These are phyloP conservation scores for Ganoderma leucocontextum DNA, from an alignment of 1,284 basidiomycete genomes.

Conservation along the genomic window DNA sequence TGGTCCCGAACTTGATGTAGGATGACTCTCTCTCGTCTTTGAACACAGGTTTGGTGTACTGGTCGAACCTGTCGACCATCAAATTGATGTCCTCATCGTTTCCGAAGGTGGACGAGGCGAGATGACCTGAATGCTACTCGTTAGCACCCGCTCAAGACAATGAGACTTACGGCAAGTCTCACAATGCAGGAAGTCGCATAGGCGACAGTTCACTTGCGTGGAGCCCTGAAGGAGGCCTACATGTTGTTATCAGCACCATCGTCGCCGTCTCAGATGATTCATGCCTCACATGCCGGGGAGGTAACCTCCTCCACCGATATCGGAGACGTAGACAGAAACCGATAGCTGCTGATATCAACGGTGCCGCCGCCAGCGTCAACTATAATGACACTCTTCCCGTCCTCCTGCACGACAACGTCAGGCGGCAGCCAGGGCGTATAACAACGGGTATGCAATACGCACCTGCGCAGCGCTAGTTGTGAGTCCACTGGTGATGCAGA, in stretches of 20 bases:
- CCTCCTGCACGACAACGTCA: constrained; percentile 36
- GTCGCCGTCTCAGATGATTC: too few relatives aligned
- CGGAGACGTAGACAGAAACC: constrained; percentile 36
- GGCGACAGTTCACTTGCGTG: constrained; percentile 40
- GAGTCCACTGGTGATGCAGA: constrained; percentile 50
- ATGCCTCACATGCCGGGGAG: constrained; percentile 49
- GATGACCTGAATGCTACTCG: constrained; percentile 38
- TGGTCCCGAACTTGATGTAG: constrained; percentile 52
- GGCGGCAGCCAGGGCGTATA: not conserved
- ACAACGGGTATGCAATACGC: constrained; percentile 12
- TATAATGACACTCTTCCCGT: constrained; percentile 54
- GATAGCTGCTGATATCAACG: constrained; percentile 61
- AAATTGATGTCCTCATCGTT: constrained; percentile 44
- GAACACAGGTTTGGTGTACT: constrained; percentile 51
- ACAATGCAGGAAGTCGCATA: constrained; percentile 44
- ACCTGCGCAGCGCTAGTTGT: constrained; percentile 44
- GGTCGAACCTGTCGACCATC: constrained; percentile 51
- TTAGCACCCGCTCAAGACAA: not conserved
- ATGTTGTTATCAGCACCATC: not conserved
- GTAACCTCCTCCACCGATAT: constrained; percentile 49
- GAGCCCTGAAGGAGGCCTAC: constrained; percentile 40
- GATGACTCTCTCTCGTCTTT: constrained; percentile 43
- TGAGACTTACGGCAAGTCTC: not conserved
- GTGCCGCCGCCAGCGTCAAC: constrained; percentile 70
- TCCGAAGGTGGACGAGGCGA: constrained; percentile 45